Evolutionary conservation across 2,329 filamentous ascomycete genomes (phyloP).

Genomic region (Monilinia aucupariae): DNA sequence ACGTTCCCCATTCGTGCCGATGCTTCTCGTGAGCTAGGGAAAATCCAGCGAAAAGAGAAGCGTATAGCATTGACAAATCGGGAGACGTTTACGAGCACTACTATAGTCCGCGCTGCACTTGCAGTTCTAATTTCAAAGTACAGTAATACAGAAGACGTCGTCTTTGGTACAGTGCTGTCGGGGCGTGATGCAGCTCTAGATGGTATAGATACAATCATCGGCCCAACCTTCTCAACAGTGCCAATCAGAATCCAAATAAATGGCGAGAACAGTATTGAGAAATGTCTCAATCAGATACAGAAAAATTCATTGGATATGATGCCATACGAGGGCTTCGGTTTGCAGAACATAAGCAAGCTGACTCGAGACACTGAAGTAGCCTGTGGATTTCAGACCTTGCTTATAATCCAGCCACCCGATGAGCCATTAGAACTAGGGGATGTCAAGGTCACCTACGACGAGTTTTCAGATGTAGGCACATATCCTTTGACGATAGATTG

Average conservation of each 20-base stretch:
- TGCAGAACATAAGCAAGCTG: background rate
- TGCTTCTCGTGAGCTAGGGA: background rate
- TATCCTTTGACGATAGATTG: background rate
- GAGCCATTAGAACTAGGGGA: background rate
- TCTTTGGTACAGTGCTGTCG: conserved; percentile 36
- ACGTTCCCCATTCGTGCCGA: conserved; percentile 39
- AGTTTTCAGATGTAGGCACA: background rate
- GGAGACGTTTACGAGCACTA: background rate
- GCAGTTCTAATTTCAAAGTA: conserved; percentile 29
- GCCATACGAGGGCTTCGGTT: background rate
- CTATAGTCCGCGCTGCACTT: background rate
- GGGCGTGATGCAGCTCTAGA: conserved; percentile 36
- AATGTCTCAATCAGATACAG: background rate
- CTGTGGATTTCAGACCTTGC: background rate
- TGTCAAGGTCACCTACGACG: background rate
- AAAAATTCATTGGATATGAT: background rate
- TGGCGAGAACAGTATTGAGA: background rate
- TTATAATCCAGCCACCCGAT: background rate
- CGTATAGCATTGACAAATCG: background rate
- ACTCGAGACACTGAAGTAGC: background rate
- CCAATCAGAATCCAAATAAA: background rate
- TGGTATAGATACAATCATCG: conserved; percentile 32
- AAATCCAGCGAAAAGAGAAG: background rate
- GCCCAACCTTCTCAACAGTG: conserved; percentile 27
- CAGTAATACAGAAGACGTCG: conserved; percentile 32